Conservation (phyloP, 176 grass and related monocot species). For the Elymus sibiricus region DNA sequence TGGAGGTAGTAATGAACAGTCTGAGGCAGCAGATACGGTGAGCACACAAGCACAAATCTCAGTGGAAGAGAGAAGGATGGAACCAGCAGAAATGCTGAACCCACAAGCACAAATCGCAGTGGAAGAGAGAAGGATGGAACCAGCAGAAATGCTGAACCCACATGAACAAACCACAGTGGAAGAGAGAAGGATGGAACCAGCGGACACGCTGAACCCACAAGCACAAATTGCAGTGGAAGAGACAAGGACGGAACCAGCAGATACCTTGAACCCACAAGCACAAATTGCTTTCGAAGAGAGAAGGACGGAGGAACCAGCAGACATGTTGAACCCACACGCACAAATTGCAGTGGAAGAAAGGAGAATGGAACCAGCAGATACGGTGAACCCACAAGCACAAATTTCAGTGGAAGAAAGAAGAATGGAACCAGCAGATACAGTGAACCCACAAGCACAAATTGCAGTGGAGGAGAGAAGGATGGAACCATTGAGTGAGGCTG, state of each 20-base stretch:
- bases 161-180: constrained; percentile 40
- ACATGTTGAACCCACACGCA: too few relatives aligned
- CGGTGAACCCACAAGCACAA: neutral
- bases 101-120: neutral
- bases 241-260: neutral
- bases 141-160: constrained; percentile 28
- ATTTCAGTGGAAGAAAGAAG: neutral
- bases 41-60: constrained; percentile 39
- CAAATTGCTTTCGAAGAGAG: constrained; percentile 41
- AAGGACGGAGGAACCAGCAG: neutral
- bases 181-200: constrained; percentile 15
- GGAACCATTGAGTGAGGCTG: constrained; percentile 48
- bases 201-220: constrained; percentile 28
- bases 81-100: constrained; percentile 20
- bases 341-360: too few relatives aligned
- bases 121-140: constrained; percentile 13
- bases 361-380: neutral
- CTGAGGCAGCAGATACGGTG: constrained; percentile 29
- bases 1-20: constrained; percentile 41
- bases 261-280: constrained; percentile 30
- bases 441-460: constrained; percentile 33
- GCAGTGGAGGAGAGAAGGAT: constrained; percentile 34
- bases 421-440: constrained; percentile 4
- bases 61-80: constrained; percentile 35
- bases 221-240: constrained; percentile 43